Conservation (phyloP, 768 basidiomycete genomes). For the Aureoboletus auriporus region DNA sequence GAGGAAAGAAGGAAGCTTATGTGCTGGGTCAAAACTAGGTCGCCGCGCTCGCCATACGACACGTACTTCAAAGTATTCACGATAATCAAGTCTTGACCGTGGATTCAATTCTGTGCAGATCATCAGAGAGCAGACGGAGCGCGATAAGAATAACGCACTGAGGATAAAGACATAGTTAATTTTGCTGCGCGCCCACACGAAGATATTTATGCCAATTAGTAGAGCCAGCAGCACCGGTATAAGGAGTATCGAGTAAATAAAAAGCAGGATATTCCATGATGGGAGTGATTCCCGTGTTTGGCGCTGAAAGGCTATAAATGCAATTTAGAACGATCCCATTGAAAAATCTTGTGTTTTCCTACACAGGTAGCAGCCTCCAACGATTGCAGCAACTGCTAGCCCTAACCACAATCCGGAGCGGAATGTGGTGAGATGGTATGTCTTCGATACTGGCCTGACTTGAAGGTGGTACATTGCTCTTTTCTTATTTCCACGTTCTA, state of each 20-base stretch:
- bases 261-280: slow-evolving; percentile 70
- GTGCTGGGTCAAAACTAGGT: slow-evolving; percentile 1
- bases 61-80: slow-evolving; percentile 68
- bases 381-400: slow-evolving; percentile 62
- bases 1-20: slow-evolving; percentile 77
- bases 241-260: slow-evolving; percentile 70
- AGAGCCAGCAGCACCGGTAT: slow-evolving; percentile 74
- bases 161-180: slow-evolving; percentile 97
- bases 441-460: slow-evolving; percentile 44
- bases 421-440: slow-evolving; percentile 69
- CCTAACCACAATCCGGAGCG: slow-evolving; percentile 73
- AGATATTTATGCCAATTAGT: slow-evolving; percentile 78
- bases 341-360: background rate
- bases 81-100: slow-evolving; percentile 68
- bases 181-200: slow-evolving; percentile 67
- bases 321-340: background rate
- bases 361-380: slow-evolving; percentile 63
- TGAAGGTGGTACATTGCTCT: slow-evolving; percentile 68
- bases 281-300: slow-evolving; percentile 52
- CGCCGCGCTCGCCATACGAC: slow-evolving; percentile 3
- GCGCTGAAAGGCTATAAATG: slow-evolving; percentile 47
- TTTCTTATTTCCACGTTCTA: slow-evolving; percentile 73
- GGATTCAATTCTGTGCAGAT: slow-evolving; percentile 56
- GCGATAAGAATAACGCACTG: slow-evolving; percentile 39
- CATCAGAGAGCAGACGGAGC: slow-evolving; percentile 2